A percentile compares a stretch with the other conserved stretches of the same genome.
Evolutionary conservation across 1,284 basidiomycete genomes (phyloP).

Genomic region (Pisolithus thermaeus): DNA sequence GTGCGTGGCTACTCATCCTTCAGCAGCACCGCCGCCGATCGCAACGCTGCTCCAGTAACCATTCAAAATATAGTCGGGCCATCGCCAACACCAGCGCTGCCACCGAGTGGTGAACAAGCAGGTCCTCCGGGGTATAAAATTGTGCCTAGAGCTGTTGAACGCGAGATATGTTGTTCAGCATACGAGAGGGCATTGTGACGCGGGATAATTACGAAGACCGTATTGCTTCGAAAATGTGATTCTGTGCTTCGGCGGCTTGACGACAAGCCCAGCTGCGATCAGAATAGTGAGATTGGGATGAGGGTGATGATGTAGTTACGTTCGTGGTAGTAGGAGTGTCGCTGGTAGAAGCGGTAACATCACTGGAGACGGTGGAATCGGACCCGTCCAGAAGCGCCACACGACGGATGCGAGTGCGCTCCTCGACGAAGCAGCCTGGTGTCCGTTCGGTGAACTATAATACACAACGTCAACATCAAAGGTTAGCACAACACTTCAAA

Average conservation of each 20-base stretch:
- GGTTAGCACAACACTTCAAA: not conserved
- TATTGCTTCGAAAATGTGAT: conserved; percentile 86
- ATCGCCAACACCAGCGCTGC: conserved; percentile 5
- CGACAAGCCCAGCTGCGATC: conserved; percentile 75
- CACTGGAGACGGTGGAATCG: conserved; percentile 17
- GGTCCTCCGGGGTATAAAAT: conserved; percentile 67
- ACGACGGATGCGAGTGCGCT: conserved; percentile 79
- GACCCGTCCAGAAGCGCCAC: conserved; percentile 76
- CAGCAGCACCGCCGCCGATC: conserved; percentile 1
- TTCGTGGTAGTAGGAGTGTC: not conserved
- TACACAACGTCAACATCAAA: not conserved
- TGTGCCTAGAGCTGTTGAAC: conserved; percentile 73
- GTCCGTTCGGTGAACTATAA: conserved; percentile 81
- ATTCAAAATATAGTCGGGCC: not conserved
- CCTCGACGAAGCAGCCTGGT: conserved; percentile 78
- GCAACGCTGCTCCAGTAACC: not conserved
- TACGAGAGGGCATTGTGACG: conserved; percentile 71
- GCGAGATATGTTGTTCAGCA: conserved; percentile 80
- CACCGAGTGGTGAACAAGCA: conserved; percentile 42
- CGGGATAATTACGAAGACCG: conserved; percentile 74
- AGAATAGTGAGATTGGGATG: conserved; percentile 25
- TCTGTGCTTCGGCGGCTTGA: conserved; percentile 86
- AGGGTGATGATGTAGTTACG: too few species aligned
- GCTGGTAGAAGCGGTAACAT: not conserved
- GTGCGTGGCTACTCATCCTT: not conserved